A percentile compares a stretch with the other conserved stretches of the same genome.
These are phyloP conservation scores for Pseudogymnoascus sp. DNA, from an alignment of 2,329 filamentous ascomycete species.

Conservation along the genomic window DNA sequence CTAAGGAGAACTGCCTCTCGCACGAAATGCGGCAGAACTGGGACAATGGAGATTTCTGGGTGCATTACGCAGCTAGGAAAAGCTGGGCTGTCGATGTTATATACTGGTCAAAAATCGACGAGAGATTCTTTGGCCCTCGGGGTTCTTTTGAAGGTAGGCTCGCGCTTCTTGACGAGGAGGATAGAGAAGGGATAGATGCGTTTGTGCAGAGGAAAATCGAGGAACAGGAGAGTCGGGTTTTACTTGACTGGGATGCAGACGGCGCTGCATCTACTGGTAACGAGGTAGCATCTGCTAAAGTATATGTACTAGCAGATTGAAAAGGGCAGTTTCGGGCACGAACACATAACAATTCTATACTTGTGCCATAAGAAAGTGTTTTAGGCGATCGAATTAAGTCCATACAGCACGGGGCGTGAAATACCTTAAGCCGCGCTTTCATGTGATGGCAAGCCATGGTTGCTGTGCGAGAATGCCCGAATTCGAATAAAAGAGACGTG, in stretches of 20 bases:
- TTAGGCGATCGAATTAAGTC: background rate
- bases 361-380: background rate
- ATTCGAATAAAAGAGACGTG: background rate
- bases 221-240: constrained; percentile 17
- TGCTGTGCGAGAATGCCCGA: background rate
- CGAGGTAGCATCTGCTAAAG: background rate
- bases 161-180: constrained; percentile 24
- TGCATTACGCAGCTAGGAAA: constrained; percentile 33
- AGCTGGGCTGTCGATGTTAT: constrained; percentile 35
- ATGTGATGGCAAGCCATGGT: background rate
- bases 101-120: constrained; percentile 34
- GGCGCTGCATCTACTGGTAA: background rate
- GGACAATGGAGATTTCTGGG: constrained; percentile 30
- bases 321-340: background rate
- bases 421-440: background rate
- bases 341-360: background rate
- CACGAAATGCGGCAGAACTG: constrained; percentile 33
- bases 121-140: constrained; percentile 30
- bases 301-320: background rate
- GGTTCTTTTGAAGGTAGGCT: constrained; percentile 25
- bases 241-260: constrained; percentile 5
- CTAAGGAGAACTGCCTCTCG: constrained; percentile 22
- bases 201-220: constrained; percentile 30
- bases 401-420: background rate
- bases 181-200: constrained; percentile 27